Base-by-base conservation (phyloP, 2,329 filamentous ascomycete genomes). In the Didymella pinodella region DNA sequence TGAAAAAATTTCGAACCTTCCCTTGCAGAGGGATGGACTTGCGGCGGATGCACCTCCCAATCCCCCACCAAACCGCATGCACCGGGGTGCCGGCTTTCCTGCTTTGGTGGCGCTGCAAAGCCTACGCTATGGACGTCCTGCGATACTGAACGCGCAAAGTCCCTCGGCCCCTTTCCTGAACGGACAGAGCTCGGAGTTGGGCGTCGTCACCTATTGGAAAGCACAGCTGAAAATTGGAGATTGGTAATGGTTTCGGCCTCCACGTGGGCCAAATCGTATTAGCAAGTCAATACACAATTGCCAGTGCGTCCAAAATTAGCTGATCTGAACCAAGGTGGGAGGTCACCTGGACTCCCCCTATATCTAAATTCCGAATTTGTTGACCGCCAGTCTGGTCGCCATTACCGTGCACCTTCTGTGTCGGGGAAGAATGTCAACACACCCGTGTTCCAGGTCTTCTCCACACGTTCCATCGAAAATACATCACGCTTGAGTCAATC, bases 331-430 rank as follows among this genome's bases (percentile, higher is more conserved):
- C 57, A 51, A 18, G 40, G 45, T 54, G 43, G 28, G 20, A 32
- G 52, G 52, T 60, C 57, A 60, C 43, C 57, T 60, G 57, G 48
- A 52, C 57, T 60, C n/a, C 58, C 53, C 53, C 58, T 61, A 61
- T 57, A 51, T 40, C 53, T 20, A 53, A 53, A 53, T 45, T 53
- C 55, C 51, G 44, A 56, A 46, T 43, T 40, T 54, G 51, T 59
- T 59, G 59, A 62, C 59, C 59, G 59, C 59, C 51, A 55, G 55
- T 58, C 59, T 62, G 48, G 55, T 58, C 59, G 54, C 59, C 55
- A 62, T 55, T 49, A 36, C 58, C 53, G 48, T 54, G 52, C 58
- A 54, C 58, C 57, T 60, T 54, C 57, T 56, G 58, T 56, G 48
- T 61, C 58, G 58, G 58, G 48, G 52, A 54, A 56, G 45, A 57